These are phyloP conservation scores for Phialophora verrucosa DNA, from an alignment of 2,329 filamentous ascomycete species.

Conservation along the genomic window DNA sequence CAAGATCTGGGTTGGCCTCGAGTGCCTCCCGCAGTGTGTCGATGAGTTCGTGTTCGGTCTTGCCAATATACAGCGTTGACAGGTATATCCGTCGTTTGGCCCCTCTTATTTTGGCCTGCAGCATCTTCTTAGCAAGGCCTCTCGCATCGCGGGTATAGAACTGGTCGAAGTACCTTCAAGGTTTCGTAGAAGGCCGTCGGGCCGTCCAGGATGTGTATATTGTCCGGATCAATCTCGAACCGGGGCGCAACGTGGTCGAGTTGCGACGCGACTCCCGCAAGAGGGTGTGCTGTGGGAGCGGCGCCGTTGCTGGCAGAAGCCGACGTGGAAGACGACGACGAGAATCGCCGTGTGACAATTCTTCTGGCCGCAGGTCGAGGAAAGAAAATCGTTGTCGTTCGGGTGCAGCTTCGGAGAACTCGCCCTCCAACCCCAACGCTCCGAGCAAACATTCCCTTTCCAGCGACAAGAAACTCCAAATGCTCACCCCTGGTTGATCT, in stretches of 20 bases:
- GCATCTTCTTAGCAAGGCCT: slow-evolving; percentile 31
- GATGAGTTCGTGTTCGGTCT: slow-evolving; percentile 87
- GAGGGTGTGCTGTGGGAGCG: slow-evolving; percentile 53
- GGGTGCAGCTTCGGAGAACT: slow-evolving; percentile 35
- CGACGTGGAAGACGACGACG: slow-evolving; percentile 29
- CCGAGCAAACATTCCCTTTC: slow-evolving; percentile 36
- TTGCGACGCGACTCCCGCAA: slow-evolving; percentile 70
- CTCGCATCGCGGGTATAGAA: slow-evolving; percentile 8
- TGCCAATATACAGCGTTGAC: slow-evolving; percentile 96
- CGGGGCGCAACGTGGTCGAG: slow-evolving; percentile 89
- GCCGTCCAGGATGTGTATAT: slow-evolving; percentile 77
- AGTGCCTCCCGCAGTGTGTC: slow-evolving; percentile 77
- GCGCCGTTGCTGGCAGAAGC: slow-evolving; percentile 26
- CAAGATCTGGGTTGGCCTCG: slow-evolving; percentile 73
- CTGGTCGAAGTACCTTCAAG: slow-evolving; percentile 69
- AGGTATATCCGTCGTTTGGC: slow-evolving; percentile 84
- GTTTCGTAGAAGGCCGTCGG: slow-evolving; percentile 91
- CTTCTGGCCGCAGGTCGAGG: slow-evolving; percentile 19
- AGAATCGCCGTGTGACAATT: slow-evolving; percentile 28
- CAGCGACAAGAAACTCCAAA: background rate
- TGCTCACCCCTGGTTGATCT: background rate
- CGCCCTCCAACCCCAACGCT: slow-evolving; percentile 29
- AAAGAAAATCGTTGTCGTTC: slow-evolving; percentile 14
- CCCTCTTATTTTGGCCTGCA: slow-evolving; percentile 76
- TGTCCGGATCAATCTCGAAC: slow-evolving; percentile 81